phyloP scores from a whole-genome alignment of 1,139 yeast genomes.

The Zygosaccharomyces sapae region DNA sequence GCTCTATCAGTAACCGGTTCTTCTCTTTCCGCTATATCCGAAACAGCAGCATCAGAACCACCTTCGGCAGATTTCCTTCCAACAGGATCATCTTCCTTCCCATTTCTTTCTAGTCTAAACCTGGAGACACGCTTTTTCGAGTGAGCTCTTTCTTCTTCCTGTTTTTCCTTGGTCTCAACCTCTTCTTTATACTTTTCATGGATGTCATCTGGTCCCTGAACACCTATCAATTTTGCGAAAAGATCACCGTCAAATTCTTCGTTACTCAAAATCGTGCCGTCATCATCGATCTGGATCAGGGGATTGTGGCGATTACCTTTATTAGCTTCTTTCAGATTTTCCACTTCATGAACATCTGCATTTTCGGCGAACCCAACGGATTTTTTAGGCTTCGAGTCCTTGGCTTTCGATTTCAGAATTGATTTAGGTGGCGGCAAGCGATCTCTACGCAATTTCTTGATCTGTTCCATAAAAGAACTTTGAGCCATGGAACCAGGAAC shows the following conservation, averaged over 20 bases:
- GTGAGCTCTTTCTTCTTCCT: constrained; percentile 10
- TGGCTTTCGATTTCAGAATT: constrained; percentile 17
- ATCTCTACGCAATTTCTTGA: constrained; percentile 26
- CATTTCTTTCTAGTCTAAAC: constrained; percentile 27
- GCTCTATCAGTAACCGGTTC: too few relatives aligned
- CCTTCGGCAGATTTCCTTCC: background rate
- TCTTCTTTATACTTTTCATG: constrained; percentile 28
- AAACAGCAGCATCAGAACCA: background rate
- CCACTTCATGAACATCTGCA: constrained; percentile 56
- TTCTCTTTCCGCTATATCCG: background rate
- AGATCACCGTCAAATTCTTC: constrained; percentile 33
- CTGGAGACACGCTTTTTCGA: constrained; percentile 29
- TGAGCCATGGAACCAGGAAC: constrained; percentile 30
- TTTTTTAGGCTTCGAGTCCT: constrained; percentile 35
- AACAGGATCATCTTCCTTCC: background rate
- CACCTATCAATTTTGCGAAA: constrained; percentile 34
- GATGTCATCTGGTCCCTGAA: constrained; percentile 31
- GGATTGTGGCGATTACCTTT: constrained; percentile 36
- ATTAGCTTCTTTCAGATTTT: constrained; percentile 51
- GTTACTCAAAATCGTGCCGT: constrained; percentile 5
- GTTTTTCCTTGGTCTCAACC: constrained; percentile 11
- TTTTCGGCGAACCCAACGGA: constrained; percentile 51
- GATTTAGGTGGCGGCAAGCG: constrained; percentile 17
- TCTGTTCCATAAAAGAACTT: constrained; percentile 32
- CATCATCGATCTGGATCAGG: constrained; percentile 3